Percentiles rank a stretch among this genome's conserved stretches.
Conservation (phyloP, 208 protist genomes). For the Trypanosomatidae sp. region DNA sequence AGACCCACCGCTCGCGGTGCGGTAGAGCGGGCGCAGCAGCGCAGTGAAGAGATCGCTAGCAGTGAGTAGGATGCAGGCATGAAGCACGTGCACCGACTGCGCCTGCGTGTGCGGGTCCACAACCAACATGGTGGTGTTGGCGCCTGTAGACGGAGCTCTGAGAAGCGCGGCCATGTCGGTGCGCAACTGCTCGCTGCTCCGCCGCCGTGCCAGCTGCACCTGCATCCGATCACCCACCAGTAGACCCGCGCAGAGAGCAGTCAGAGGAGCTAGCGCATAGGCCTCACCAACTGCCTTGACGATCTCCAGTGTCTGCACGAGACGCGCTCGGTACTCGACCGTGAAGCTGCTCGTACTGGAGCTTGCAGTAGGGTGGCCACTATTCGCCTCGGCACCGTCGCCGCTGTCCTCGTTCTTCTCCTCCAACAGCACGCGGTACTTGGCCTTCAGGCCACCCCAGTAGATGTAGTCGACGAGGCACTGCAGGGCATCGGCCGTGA, state of each 20-base stretch:
- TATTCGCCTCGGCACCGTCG: slow-evolving; percentile 1
- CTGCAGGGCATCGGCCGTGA: slow-evolving; percentile 56
- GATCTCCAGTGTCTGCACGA: slow-evolving; percentile 29
- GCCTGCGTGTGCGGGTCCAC: slow-evolving; percentile 80
- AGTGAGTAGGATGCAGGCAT: slow-evolving; percentile 63
- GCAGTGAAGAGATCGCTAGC: slow-evolving; percentile 71
- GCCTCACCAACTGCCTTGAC: slow-evolving; percentile 40
- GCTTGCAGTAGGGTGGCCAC: neutral
- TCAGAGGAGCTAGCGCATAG: slow-evolving; percentile 54
- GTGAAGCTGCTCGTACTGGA: slow-evolving; percentile 9
- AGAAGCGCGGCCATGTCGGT: slow-evolving; percentile 58
- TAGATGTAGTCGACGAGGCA: slow-evolving; percentile 70
- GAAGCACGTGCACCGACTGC: slow-evolving; percentile 52
- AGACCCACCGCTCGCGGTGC: slow-evolving; percentile 7
- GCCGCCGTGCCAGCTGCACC: slow-evolving; percentile 37
- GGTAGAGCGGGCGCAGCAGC: slow-evolving; percentile 68
- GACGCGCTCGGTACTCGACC: slow-evolving; percentile 15
- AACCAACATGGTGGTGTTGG: slow-evolving; percentile 77
- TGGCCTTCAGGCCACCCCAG: slow-evolving; percentile 58
- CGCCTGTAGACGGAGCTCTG: slow-evolving; percentile 14
- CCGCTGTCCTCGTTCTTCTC: slow-evolving; percentile 35
- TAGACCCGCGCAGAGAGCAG: slow-evolving; percentile 46
- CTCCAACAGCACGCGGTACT: slow-evolving; percentile 54
- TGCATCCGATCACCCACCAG: slow-evolving; percentile 36
- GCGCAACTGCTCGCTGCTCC: slow-evolving; percentile 42